These are phyloP conservation scores for Astrephomene gubernaculifera DNA, from an alignment of 139 green algal genomes.

Conservation along the genomic window DNA sequence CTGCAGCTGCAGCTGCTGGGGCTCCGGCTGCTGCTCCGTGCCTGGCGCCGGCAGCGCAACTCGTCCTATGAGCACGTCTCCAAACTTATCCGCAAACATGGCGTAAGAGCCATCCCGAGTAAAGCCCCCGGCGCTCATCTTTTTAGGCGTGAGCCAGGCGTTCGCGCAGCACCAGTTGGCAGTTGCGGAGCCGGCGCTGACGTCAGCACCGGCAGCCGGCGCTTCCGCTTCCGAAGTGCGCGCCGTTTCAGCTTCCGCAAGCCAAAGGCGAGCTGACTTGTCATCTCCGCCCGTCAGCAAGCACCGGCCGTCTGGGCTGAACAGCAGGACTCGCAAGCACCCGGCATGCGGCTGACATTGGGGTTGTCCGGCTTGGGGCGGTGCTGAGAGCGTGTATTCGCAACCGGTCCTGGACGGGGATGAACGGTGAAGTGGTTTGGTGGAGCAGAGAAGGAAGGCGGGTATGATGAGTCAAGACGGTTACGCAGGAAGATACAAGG, in stretches of 20 bases:
- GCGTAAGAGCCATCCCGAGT: slow-evolving; percentile 55
- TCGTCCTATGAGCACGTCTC: slow-evolving; percentile 76
- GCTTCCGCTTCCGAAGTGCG: too few relatives aligned
- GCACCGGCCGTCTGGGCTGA: slow-evolving; percentile 59
- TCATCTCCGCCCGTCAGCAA: slow-evolving; percentile 73
- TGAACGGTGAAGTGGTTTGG: too few relatives aligned
- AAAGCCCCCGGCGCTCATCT: slow-evolving; percentile 74
- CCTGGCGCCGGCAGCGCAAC: background rate
- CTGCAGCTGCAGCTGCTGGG: slow-evolving; percentile 10
- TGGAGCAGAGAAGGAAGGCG: too few relatives aligned
- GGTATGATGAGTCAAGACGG: too few relatives aligned
- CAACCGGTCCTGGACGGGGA: too few relatives aligned
- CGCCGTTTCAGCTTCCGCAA: too few relatives aligned
- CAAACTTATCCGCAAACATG: slow-evolving; percentile 89
- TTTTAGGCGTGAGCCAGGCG: slow-evolving; percentile 69
- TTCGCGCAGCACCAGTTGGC: background rate
- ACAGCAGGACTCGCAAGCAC: slow-evolving; percentile 41
- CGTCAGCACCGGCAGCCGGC: slow-evolving; percentile 12
- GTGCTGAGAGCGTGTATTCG: too few relatives aligned
- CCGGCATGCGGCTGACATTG: slow-evolving; percentile 9
- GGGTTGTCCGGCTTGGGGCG: too few relatives aligned
- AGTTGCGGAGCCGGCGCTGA: background rate
- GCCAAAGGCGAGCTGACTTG: slow-evolving; percentile 67
- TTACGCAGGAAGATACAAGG: too few relatives aligned
- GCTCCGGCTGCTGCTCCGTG: background rate